Percentiles rank a stretch among this genome's conserved stretches.
Conservation (phyloP, 352 stramenopile genomes). For the Thalassiosira sp. region DNA sequence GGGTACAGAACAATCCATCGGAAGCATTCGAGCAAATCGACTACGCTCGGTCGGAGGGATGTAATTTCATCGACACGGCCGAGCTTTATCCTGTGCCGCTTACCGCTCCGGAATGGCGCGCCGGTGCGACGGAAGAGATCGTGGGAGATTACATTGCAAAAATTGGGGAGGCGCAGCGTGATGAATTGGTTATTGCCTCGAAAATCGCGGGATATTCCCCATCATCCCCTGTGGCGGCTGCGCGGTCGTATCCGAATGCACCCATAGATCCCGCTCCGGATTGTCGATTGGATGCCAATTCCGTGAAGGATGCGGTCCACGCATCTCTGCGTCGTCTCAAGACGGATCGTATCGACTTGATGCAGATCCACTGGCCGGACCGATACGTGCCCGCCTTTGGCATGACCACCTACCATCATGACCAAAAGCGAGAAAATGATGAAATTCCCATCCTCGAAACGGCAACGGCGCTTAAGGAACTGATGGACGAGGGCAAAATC, state of each 20-base stretch:
- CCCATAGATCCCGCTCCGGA: slow-evolving; percentile 44
- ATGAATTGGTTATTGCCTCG: slow-evolving; percentile 49
- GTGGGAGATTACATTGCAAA: slow-evolving; percentile 64
- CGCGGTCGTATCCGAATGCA: slow-evolving; percentile 21
- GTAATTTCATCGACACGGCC: slow-evolving; percentile 82
- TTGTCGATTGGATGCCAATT: slow-evolving; percentile 43
- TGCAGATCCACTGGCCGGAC: slow-evolving; percentile 73
- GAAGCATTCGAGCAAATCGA: slow-evolving; percentile 68
- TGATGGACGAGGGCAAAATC: slow-evolving; percentile 74
- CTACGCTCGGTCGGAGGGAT: slow-evolving; percentile 61
- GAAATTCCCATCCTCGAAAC: slow-evolving; percentile 71
- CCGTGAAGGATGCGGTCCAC: slow-evolving; percentile 67
- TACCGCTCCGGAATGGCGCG: slow-evolving; percentile 46
- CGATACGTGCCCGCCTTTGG: slow-evolving; percentile 55
- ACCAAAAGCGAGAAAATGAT: slow-evolving; percentile 65
- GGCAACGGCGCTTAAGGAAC: slow-evolving; percentile 56
- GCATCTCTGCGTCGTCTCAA: slow-evolving; percentile 64
- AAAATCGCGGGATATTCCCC: slow-evolving; percentile 64
- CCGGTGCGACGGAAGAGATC: slow-evolving; percentile 69
- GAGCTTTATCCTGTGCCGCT: slow-evolving; percentile 77
- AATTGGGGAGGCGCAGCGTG: slow-evolving; percentile 26
- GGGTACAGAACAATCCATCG: slow-evolving; percentile 62
- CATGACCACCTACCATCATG: slow-evolving; percentile 41
- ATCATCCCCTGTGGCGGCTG: slow-evolving; percentile 32
- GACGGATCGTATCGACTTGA: slow-evolving; percentile 79